phyloP scores from a whole-genome alignment of 139 green algal genomes.

The Ettlia oleoabundans region DNA sequence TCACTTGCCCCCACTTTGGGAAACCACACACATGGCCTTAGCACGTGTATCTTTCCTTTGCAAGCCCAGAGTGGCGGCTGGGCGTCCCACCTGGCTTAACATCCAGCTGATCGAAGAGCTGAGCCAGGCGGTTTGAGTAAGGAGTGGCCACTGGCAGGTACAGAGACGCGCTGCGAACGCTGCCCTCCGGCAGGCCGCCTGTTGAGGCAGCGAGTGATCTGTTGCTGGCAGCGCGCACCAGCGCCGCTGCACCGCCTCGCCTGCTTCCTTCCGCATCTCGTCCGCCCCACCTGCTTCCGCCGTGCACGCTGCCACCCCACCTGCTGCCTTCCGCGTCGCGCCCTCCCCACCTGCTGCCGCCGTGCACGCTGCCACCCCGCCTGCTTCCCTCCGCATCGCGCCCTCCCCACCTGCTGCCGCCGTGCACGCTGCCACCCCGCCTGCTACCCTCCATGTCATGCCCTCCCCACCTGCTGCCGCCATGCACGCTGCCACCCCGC shows the following conservation, averaged over 20 bases:
- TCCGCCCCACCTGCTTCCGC: neutral
- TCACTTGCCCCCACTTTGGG: too few species aligned
- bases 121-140: conserved; percentile 37
- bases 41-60: neutral
- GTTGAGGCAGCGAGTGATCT: too few species aligned
- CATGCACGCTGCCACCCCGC: neutral
- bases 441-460: neutral
- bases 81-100: conserved; percentile 12
- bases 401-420: neutral
- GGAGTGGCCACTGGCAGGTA: conserved; percentile 36
- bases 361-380: neutral
- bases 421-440: neutral
- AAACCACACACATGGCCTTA: too few species aligned
- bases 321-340: neutral
- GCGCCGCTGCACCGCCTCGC: too few species aligned
- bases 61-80: too few species aligned
- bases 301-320: neutral
- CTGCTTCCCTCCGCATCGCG: neutral
- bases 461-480: neutral
- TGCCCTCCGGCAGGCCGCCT: too few species aligned
- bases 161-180: too few species aligned
- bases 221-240: too few species aligned
- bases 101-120: conserved; percentile 33
- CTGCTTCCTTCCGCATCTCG: too few species aligned
- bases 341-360: neutral